Conservation (phyloP, 2,329 filamentous ascomycete species). For the Aureobasidium sp. region DNA sequence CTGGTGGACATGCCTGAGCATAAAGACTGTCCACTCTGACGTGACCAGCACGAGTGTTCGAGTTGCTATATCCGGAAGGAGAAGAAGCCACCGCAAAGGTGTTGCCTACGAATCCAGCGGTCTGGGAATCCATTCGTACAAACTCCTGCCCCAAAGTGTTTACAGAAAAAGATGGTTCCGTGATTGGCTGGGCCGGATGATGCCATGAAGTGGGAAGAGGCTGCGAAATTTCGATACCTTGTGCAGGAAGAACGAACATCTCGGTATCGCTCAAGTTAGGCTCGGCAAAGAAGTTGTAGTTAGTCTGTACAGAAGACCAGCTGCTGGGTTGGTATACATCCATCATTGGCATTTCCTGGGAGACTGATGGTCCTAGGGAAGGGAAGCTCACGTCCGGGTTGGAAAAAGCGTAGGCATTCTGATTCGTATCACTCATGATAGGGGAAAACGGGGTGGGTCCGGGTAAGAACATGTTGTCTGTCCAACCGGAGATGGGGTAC, state of each 20-base stretch:
- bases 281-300: slow-evolving; percentile 1
- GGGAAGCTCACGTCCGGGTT: slow-evolving; percentile 11
- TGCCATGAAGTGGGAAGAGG: slow-evolving; percentile 1
- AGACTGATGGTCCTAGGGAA: not conserved
- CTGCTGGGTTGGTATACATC: not conserved
- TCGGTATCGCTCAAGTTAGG: not conserved
- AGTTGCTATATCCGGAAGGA: not conserved
- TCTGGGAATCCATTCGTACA: slow-evolving; percentile 1
- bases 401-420: slow-evolving; percentile 9
- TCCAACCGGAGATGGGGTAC: slow-evolving; percentile 20
- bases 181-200: not conserved
- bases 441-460: slow-evolving; percentile 11
- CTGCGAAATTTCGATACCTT: not conserved
- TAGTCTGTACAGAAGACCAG: not conserved
- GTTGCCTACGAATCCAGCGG: slow-evolving; percentile 17
- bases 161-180: not conserved
- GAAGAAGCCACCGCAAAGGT: not conserved
- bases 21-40: slow-evolving; percentile 9
- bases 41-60: not conserved
- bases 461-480: slow-evolving; percentile 1
- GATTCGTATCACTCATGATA: slow-evolving; percentile 9
- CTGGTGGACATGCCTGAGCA: slow-evolving; percentile 5
- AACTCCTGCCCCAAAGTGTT: not conserved
- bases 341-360: slow-evolving; percentile 1
- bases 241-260: slow-evolving; percentile 6